Conservation (phyloP, 1,139 yeast species). For the Nakaseomyces kungkrabaensis region DNA sequence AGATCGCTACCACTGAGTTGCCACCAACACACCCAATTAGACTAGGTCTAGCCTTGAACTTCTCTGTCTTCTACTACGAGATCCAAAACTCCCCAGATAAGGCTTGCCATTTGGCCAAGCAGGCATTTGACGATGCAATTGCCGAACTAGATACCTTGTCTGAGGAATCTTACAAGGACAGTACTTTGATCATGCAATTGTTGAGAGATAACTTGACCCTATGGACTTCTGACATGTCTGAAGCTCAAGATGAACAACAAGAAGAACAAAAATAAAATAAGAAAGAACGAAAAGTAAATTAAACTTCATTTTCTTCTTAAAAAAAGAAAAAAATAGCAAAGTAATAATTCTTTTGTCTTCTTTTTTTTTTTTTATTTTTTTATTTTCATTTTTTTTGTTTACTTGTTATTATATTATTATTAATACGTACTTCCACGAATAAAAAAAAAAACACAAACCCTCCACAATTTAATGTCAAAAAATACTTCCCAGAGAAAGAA, state of each 20-base stretch:
- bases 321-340: background rate
- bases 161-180: constrained; percentile 95
- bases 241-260: constrained; percentile 40
- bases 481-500: too few species aligned
- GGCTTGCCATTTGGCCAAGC: constrained; percentile 96
- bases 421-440: too few species aligned
- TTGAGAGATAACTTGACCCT: constrained; percentile 95
- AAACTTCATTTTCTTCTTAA: background rate
- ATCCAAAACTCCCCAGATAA: constrained; percentile 95
- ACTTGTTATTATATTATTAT: too few species aligned
- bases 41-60: constrained; percentile 93
- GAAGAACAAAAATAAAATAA: constrained; percentile 1
- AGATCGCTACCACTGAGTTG: constrained; percentile 90
- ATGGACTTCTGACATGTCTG: constrained; percentile 95
- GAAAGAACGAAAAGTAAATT: background rate
- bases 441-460: too few species aligned
- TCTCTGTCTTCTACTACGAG: constrained; percentile 96
- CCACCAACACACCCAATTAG: constrained; percentile 99
- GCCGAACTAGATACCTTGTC: constrained; percentile 95
- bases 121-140: constrained; percentile 97
- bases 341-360: too few species aligned
- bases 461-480: too few species aligned
- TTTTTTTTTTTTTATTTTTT: too few species aligned
- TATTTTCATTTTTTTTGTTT: too few species aligned
- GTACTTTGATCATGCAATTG: constrained; percentile 96